phyloP scores from a whole-genome alignment of 176 grass and related monocot species.

The Oryza coarctata region DNA sequence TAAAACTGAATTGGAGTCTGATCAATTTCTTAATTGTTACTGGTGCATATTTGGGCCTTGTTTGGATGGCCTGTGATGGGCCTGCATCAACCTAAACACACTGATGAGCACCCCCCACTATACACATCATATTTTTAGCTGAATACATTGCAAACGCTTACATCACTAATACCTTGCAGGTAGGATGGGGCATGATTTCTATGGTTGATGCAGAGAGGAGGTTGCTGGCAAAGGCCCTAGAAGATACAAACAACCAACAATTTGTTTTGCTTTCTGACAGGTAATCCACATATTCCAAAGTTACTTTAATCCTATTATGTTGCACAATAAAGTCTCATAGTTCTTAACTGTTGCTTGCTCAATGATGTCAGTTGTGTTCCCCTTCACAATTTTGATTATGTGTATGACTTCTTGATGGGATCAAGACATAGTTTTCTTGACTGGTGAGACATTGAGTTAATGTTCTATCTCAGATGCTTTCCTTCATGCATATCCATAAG shows the following conservation, averaged over 20 bases:
- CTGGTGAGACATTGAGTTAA: constrained; percentile 42
- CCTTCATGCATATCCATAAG: constrained; percentile 11
- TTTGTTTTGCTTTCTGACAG: constrained; percentile 96
- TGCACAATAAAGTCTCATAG: neutral
- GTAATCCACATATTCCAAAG: constrained; percentile 29
- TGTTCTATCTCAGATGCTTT: neutral
- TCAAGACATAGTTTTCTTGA: constrained; percentile 75
- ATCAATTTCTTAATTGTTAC: neutral
- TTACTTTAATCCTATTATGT: neutral
- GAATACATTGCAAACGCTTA: neutral
- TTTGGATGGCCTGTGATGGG: neutral
- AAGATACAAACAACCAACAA: constrained; percentile 77
- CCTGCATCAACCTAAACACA: neutral
- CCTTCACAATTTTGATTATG: constrained; percentile 84
- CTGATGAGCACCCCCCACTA: neutral
- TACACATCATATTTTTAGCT: neutral
- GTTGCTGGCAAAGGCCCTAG: constrained; percentile 73
- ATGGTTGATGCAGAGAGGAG: constrained; percentile 95
- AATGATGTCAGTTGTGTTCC: constrained; percentile 74
- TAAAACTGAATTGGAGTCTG: neutral
- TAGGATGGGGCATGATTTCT: constrained; percentile 78
- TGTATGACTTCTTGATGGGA: constrained; percentile 81
- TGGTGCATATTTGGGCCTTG: neutral
- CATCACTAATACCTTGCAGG: constrained; percentile 33
- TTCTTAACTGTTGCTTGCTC: constrained; percentile 7